These are phyloP conservation scores for Cytospora mali DNA, from an alignment of 2,329 filamentous ascomycete species.

Conservation along the genomic window DNA sequence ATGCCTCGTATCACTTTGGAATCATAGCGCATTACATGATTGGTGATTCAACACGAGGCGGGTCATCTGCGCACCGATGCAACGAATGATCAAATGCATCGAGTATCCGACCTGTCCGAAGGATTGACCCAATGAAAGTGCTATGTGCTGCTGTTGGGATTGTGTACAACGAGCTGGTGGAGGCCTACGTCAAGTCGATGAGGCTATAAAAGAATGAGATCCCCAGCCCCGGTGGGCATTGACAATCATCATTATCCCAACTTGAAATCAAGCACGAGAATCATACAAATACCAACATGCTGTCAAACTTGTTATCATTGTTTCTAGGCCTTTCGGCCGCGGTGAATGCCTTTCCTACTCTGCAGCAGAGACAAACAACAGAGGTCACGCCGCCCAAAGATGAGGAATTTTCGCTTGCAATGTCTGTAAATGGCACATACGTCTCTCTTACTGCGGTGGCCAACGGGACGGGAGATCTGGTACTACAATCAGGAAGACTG, in stretches of 20 bases:
- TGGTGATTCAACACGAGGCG: background rate
- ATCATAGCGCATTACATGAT: background rate
- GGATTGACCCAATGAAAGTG: background rate
- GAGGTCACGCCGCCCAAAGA: background rate
- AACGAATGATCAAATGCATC: background rate
- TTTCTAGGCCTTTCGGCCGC: background rate
- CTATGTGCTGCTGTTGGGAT: background rate
- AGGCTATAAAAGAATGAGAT: background rate
- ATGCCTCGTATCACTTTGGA: background rate
- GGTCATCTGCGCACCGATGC: background rate
- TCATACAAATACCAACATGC: background rate
- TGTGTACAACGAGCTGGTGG: background rate
- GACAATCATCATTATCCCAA: background rate
- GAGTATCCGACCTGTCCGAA: background rate
- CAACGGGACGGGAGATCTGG: constrained; percentile 1
- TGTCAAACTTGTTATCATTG: background rate
- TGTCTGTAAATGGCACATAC: constrained; percentile 9
- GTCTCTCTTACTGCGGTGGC: constrained; percentile 10
- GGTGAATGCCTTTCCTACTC: background rate
- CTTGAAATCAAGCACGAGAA: background rate
- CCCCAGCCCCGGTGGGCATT: background rate
- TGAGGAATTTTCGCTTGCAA: constrained; percentile 20
- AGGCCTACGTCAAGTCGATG: background rate
- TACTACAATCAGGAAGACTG: background rate
- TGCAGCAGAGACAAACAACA: background rate